Percentiles rank a stretch among this genome's conserved stretches.
These are phyloP conservation scores for Xylariaceae sp. DNA, from an alignment of 2,329 filamentous ascomycete species.

Conservation along the genomic window DNA sequence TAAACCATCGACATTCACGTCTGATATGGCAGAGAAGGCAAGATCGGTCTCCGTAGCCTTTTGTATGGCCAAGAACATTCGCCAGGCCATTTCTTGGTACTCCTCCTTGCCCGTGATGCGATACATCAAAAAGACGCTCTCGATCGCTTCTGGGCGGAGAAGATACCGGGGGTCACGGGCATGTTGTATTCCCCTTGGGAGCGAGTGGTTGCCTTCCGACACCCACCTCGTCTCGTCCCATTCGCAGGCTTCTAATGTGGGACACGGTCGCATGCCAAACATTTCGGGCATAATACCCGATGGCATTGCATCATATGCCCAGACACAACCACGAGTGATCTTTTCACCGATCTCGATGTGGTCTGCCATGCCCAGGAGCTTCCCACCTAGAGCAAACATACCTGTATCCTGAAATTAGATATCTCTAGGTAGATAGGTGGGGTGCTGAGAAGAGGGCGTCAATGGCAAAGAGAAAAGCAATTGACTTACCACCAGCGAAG, in stretches of 20 bases:
- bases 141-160: constrained; percentile 32
- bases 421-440: too few species aligned
- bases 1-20: constrained; percentile 11
- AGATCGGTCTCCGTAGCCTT: constrained; percentile 25
- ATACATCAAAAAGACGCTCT: constrained; percentile 31
- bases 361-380: constrained; percentile 49
- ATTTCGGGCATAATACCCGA: constrained; percentile 58
- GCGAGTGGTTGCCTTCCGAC: constrained; percentile 4
- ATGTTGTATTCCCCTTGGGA: constrained; percentile 45
- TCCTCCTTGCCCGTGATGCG: constrained; percentile 27
- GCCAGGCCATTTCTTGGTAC: constrained; percentile 29
- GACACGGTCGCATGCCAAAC: constrained; percentile 43
- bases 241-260: constrained; percentile 30
- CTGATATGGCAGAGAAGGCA: constrained; percentile 13
- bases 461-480: neutral
- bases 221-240: constrained; percentile 22
- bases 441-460: neutral
- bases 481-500: constrained; percentile 54
- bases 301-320: constrained; percentile 51
- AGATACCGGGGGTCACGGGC: constrained; percentile 34
- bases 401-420: constrained; percentile 25
- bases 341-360: constrained; percentile 52
- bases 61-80: constrained; percentile 29
- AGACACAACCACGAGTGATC: constrained; percentile 58
- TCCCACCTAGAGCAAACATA: constrained; percentile 60